A percentile compares a stretch with the other conserved stretches of the same genome.
Evolutionary conservation across 139 green algal species (phyloP).

Genomic region (Chlamydomonas sp.): DNA sequence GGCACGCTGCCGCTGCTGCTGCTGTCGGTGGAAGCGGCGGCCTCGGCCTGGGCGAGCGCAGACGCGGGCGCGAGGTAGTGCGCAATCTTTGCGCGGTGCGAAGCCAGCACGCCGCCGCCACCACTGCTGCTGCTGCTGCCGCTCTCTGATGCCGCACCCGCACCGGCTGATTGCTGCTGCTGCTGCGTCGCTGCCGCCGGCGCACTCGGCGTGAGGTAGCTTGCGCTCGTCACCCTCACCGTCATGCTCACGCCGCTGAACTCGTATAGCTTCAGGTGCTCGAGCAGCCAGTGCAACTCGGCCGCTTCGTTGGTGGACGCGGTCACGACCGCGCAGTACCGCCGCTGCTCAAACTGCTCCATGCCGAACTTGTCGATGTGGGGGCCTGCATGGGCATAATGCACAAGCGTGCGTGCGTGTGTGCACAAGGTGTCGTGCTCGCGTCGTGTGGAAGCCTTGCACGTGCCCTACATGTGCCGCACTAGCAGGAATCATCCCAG

Average conservation of each 20-base stretch:
- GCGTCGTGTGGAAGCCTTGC: constrained; percentile 4
- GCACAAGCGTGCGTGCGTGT: constrained; percentile 18
- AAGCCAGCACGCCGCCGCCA: neutral
- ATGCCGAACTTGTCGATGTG: constrained; percentile 39
- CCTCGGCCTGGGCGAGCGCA: neutral
- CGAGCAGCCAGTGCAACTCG: constrained; percentile 31
- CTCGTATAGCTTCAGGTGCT: constrained; percentile 35
- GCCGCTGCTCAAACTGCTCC: constrained; percentile 39
- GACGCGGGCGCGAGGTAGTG: constrained; percentile 14
- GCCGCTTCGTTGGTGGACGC: constrained; percentile 19
- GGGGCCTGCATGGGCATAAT: too few relatives aligned
- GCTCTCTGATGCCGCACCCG: too few relatives aligned
- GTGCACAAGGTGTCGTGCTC: constrained; percentile 8
- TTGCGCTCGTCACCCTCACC: constrained; percentile 3
- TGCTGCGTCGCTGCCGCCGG: neutral
- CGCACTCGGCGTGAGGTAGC: neutral
- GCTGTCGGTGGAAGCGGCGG: neutral
- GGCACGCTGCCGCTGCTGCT: neutral
- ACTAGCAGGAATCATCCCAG: too few relatives aligned
- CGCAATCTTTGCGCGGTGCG: constrained; percentile 17
- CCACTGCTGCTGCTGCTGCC: neutral
- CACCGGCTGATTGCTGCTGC: too few relatives aligned
- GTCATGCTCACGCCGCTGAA: constrained; percentile 33
- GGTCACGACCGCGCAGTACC: constrained; percentile 25
- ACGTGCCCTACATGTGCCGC: neutral